Evolutionary conservation across 1,284 basidiomycete species (phyloP), one percentile per base, ranked within the genome.

Genomic region (Pterula multifida): DNA sequence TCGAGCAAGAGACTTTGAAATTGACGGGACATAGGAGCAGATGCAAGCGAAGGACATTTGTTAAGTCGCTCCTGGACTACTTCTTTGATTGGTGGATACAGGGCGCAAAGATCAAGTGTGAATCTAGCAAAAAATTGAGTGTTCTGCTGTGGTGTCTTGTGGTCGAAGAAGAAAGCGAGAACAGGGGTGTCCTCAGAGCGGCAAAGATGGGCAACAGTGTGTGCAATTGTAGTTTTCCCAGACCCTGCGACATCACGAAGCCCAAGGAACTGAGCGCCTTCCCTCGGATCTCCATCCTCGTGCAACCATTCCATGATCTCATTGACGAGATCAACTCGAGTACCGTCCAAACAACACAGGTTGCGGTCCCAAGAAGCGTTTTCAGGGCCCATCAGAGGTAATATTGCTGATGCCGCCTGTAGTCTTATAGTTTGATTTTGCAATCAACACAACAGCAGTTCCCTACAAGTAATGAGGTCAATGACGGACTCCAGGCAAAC

Each of bases 301-400:
- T 49, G 48, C 25, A 55, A 49, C 57, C 52, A 56, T 22, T 48
- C 13, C 53, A 53, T 49, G 22, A 57, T 52, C 21, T 55, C 49
- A 3, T 47, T 25, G 12, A 55, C 39, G n/a, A 58, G 26, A 3
- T 32, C 21, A 28, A 42, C 52, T 42, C 57, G 53, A 4, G 57
- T 58, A 9, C 47, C 52, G 3, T 50, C n/a, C n/a, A 58, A 47
- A 36, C 57, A 58, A 3, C 21, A 47, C 1, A n/a, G n/a, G n/a
- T n/a, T n/a, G n/a, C n/a, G n/a, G n/a, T n/a, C n/a, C n/a, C n/a
- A n/a, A n/a, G n/a, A n/a, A n/a, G n/a, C n/a, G n/a, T n/a, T n/a
- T n/a, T n/a, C n/a, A n/a, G n/a, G n/a, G n/a, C n/a, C n/a, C n/a
- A n/a, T n/a, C n/a, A n/a, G n/a, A n/a, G n/a, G n/a, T n/a, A n/a